Conservation (phyloP, 2,329 filamentous ascomycete genomes). For the Grosmannia penicillata region DNA sequence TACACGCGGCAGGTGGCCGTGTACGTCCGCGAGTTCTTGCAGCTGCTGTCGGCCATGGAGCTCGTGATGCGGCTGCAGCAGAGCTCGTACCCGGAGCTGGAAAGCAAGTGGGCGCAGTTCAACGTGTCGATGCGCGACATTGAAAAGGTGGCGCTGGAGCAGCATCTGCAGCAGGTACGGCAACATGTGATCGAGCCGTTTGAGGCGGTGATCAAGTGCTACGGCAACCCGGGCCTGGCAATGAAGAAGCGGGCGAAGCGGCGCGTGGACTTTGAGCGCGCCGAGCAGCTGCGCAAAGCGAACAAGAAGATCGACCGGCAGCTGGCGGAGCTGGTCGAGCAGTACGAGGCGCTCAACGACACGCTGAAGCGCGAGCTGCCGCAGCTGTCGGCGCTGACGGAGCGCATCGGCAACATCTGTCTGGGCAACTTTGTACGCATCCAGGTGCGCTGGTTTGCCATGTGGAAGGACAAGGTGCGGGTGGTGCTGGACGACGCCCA, state of each 20-base stretch:
- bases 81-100: slow-evolving; percentile 65
- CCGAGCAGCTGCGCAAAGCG: slow-evolving; percentile 58
- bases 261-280: slow-evolving; percentile 77
- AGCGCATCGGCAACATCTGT: slow-evolving; percentile 70
- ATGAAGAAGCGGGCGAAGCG: slow-evolving; percentile 93
- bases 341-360: slow-evolving; percentile 84
- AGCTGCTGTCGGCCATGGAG: slow-evolving; percentile 70
- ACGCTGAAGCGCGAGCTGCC: slow-evolving; percentile 87
- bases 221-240: slow-evolving; percentile 70
- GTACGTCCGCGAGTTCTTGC: slow-evolving; percentile 70
- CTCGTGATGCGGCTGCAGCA: slow-evolving; percentile 60
- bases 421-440: slow-evolving; percentile 73
- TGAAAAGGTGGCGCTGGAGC: slow-evolving; percentile 65
- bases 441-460: slow-evolving; percentile 67
- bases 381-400: slow-evolving; percentile 65
- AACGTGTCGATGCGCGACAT: slow-evolving; percentile 79
- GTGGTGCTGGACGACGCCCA: slow-evolving; percentile 52
- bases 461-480: slow-evolving; percentile 73
- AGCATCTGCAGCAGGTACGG: slow-evolving; percentile 48
- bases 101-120: slow-evolving; percentile 89
- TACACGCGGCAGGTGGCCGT: slow-evolving; percentile 70
- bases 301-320: slow-evolving; percentile 83
- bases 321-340: slow-evolving; percentile 67
- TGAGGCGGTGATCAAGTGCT: slow-evolving; percentile 28
- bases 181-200: slow-evolving; percentile 66